These are phyloP conservation scores for Colletotrichum godetiae DNA, from an alignment of 2,329 filamentous ascomycete species.

Conservation along the genomic window DNA sequence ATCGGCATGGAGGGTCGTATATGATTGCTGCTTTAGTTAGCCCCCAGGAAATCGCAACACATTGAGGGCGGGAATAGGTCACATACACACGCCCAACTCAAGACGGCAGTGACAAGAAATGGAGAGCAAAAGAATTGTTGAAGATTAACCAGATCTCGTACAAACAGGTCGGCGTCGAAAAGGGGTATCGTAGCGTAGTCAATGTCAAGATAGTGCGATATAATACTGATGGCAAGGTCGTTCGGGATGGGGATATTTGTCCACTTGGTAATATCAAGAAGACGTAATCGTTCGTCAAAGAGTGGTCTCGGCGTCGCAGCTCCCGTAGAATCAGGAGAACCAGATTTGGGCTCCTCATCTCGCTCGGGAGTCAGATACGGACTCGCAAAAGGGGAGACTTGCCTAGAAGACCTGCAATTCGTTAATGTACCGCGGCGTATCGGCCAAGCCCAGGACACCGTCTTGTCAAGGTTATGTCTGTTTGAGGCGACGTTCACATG, in stretches of 20 bases:
- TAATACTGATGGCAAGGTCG: neutral
- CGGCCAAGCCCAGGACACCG: neutral
- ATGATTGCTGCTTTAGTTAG: slow-evolving; percentile 9
- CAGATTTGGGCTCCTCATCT: neutral
- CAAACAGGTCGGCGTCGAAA: slow-evolving; percentile 12
- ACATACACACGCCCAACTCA: slow-evolving; percentile 22
- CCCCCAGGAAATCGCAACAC: accelerated
- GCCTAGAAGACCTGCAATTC: neutral
- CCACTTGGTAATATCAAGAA: slow-evolving; percentile 1
- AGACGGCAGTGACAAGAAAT: slow-evolving; percentile 14
- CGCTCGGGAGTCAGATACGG: neutral
- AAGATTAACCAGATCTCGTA: neutral
- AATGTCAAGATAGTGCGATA: slow-evolving; percentile 22
- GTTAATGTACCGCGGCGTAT: neutral
- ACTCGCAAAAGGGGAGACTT: neutral
- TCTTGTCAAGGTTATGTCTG: neutral
- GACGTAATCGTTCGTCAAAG: slow-evolving; percentile 9
- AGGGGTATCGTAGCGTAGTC: slow-evolving; percentile 21
- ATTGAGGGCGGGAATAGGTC: too few relatives aligned
- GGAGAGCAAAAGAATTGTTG: slow-evolving; percentile 1
- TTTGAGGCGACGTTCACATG: neutral
- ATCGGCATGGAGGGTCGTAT: neutral
- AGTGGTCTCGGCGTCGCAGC: neutral
- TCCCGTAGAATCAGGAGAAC: neutral
- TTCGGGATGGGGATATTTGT: slow-evolving; percentile 17